A percentile compares a stretch with the other conserved stretches of the same genome.
Evolutionary conservation across 2,329 filamentous ascomycete species (phyloP).

Genomic region (Aspergillus hiratsukae): DNA sequence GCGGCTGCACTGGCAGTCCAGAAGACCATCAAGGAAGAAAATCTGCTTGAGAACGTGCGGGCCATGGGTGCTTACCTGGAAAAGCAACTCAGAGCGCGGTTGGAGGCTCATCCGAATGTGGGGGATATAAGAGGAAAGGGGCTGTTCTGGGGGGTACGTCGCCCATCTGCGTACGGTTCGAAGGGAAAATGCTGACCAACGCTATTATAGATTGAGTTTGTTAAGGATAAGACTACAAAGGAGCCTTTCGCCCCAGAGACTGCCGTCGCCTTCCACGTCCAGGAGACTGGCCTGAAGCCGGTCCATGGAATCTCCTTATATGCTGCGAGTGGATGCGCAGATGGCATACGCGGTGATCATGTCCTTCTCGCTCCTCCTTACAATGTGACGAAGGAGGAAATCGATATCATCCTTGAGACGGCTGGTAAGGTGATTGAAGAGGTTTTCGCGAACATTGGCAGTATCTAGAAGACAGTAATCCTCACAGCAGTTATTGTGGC

Average conservation of each 20-base stretch:
- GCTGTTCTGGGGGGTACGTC: slow-evolving; percentile 55
- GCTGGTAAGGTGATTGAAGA: slow-evolving; percentile 51
- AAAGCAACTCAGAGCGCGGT: slow-evolving; percentile 38
- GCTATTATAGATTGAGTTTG: slow-evolving; percentile 49
- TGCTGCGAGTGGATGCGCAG: slow-evolving; percentile 58
- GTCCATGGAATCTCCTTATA: slow-evolving; percentile 56
- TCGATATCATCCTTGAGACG: slow-evolving; percentile 52
- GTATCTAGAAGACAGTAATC: neutral
- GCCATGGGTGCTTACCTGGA: slow-evolving; percentile 48
- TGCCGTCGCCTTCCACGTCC: slow-evolving; percentile 46
- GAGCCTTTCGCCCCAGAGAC: slow-evolving; percentile 47
- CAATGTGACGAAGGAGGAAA: slow-evolving; percentile 55
- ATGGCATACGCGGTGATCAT: slow-evolving; percentile 61
- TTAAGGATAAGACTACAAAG: slow-evolving; percentile 52
- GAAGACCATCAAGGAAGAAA: slow-evolving; percentile 54
- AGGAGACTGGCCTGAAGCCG: slow-evolving; percentile 45
- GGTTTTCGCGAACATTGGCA: slow-evolving; percentile 35
- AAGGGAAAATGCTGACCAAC: neutral
- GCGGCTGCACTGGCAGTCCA: slow-evolving; percentile 59
- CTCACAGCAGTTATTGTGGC: neutral
- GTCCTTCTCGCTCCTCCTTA: slow-evolving; percentile 66
- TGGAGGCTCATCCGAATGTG: slow-evolving; percentile 47
- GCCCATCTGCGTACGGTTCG: neutral
- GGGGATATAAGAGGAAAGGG: slow-evolving; percentile 57
- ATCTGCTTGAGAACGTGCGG: slow-evolving; percentile 56